Evolutionary conservation across 2,329 filamentous ascomycete species (phyloP).

Genomic region (Diaporthe vaccinii): DNA sequence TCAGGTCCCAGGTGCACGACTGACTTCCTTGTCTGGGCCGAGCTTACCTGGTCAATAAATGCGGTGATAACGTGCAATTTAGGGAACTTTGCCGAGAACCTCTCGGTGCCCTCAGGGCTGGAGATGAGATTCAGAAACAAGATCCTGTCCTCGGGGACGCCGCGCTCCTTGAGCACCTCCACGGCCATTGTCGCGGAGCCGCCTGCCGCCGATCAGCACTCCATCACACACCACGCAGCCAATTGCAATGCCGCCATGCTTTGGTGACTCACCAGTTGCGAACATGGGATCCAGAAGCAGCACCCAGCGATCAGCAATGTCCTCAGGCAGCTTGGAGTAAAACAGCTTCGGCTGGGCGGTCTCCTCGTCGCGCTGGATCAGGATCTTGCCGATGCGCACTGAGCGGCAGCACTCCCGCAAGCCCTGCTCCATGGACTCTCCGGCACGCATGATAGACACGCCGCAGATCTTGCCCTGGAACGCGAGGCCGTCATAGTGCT

Average conservation of each 20-base stretch:
- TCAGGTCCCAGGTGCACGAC: slow-evolving; percentile 1
- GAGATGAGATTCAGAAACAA: slow-evolving; percentile 97
- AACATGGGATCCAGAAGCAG: slow-evolving; percentile 98
- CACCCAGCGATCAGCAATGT: slow-evolving; percentile 94
- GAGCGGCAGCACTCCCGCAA: slow-evolving; percentile 95
- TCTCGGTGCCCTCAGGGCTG: slow-evolving; percentile 91
- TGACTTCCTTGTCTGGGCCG: slow-evolving; percentile 1
- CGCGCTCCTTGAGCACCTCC: slow-evolving; percentile 88
- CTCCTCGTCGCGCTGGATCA: slow-evolving; percentile 98
- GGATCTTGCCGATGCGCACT: slow-evolving; percentile 98
- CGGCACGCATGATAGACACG: slow-evolving; percentile 97
- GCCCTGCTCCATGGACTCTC: slow-evolving; percentile 98
- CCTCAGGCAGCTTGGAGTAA: slow-evolving; percentile 96
- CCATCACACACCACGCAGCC: neutral
- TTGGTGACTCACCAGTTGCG: slow-evolving; percentile 79
- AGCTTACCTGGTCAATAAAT: slow-evolving; percentile 84
- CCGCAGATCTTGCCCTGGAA: slow-evolving; percentile 99
- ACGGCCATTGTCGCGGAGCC: slow-evolving; percentile 98
- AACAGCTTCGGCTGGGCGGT: slow-evolving; percentile 93
- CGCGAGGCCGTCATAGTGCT: slow-evolving; percentile 88
- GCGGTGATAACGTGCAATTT: slow-evolving; percentile 93
- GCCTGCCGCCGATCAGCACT: slow-evolving; percentile 63
- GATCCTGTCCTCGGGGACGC: slow-evolving; percentile 95
- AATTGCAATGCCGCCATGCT: neutral
- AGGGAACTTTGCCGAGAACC: slow-evolving; percentile 91